Percentiles rank a stretch among this genome's conserved stretches.
phyloP scores from a whole-genome alignment of 2,329 filamentous ascomycete species.

The Neonectria coccinea region DNA sequence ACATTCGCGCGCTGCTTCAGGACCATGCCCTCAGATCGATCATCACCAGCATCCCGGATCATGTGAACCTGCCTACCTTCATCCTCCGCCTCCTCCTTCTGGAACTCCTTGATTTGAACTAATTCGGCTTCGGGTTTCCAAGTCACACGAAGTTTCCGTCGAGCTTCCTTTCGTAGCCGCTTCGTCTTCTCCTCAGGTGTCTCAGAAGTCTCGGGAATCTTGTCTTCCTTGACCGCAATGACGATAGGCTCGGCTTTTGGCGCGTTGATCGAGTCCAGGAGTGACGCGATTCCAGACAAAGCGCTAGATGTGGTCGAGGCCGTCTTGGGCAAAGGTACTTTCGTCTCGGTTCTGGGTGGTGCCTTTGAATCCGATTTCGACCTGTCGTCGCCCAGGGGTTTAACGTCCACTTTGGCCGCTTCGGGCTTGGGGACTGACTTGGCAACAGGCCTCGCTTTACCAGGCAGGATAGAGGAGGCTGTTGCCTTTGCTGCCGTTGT shows the following conservation, averaged over 20 bases:
- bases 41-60: constrained; percentile 78
- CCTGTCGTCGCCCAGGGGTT: constrained; percentile 49
- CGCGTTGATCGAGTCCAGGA: constrained; percentile 64
- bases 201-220: constrained; percentile 66
- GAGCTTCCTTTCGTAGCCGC: constrained; percentile 77
- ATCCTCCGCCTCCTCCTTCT: constrained; percentile 78
- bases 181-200: constrained; percentile 75
- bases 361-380: constrained; percentile 46
- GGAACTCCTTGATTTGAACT: constrained; percentile 75
- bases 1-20: constrained; percentile 65
- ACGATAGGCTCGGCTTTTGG: constrained; percentile 54
- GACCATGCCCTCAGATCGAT: constrained; percentile 78
- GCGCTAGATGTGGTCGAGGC: constrained; percentile 50
- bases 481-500: constrained; percentile 48
- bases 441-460: constrained; percentile 58
- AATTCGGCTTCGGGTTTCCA: constrained; percentile 78
- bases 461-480: constrained; percentile 57
- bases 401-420: constrained; percentile 40
- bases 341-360: constrained; percentile 47
- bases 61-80: constrained; percentile 75
- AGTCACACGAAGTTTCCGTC: constrained; percentile 75
- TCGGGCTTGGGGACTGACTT: constrained; percentile 58
- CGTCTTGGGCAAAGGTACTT: constrained; percentile 46
- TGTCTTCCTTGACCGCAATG: constrained; percentile 64
- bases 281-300: constrained; percentile 64